phyloP scores from a whole-genome alignment of 495 filamentous ascomycete genomes.

The Cercophora scortea region DNA sequence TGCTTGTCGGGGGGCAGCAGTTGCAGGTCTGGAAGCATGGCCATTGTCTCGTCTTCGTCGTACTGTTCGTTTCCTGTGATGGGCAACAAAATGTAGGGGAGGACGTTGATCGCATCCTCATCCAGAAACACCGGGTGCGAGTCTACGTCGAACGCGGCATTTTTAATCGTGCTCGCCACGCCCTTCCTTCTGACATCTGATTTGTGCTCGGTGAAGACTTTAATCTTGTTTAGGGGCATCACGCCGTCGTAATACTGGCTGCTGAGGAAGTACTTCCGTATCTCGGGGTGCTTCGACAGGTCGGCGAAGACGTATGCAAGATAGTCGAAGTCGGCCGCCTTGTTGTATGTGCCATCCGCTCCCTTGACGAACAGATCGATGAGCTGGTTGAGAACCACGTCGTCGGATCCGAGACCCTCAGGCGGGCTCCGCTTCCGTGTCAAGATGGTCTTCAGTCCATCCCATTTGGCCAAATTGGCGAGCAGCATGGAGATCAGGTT shows the following conservation, averaged over 20 bases:
- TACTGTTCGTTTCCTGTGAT: constrained; percentile 53
- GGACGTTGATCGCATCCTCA: constrained; percentile 63
- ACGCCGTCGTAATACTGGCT: constrained; percentile 67
- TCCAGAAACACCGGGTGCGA: constrained; percentile 62
- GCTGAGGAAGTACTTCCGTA: constrained; percentile 67
- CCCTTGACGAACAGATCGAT: constrained; percentile 95
- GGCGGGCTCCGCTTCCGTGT: constrained; percentile 55
- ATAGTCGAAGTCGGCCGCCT: constrained; percentile 83
- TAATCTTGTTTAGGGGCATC: constrained; percentile 79
- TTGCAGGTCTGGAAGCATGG: constrained; percentile 81
- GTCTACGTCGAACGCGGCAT: constrained; percentile 63
- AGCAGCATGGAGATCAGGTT: constrained; percentile 85
- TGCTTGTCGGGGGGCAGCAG: constrained; percentile 80
- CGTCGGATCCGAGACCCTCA: constrained; percentile 54
- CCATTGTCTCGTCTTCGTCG: constrained; percentile 66
- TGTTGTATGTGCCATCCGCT: constrained; percentile 71
- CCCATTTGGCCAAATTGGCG: constrained; percentile 80
- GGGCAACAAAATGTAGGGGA: constrained; percentile 78
- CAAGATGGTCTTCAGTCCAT: constrained; percentile 59
- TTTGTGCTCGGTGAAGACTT: constrained; percentile 85
- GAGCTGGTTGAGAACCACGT: constrained; percentile 75
- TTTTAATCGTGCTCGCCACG: constrained; percentile 89
- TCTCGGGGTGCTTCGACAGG: constrained; percentile 66
- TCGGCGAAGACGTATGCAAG: constrained; percentile 91
- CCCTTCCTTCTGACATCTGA: constrained; percentile 74